Evolutionary conservation across 1,139 yeast species (phyloP), one percentile per base, ranked within the genome.

Genomic region (Debaryomycetaceae sp.): DNA sequence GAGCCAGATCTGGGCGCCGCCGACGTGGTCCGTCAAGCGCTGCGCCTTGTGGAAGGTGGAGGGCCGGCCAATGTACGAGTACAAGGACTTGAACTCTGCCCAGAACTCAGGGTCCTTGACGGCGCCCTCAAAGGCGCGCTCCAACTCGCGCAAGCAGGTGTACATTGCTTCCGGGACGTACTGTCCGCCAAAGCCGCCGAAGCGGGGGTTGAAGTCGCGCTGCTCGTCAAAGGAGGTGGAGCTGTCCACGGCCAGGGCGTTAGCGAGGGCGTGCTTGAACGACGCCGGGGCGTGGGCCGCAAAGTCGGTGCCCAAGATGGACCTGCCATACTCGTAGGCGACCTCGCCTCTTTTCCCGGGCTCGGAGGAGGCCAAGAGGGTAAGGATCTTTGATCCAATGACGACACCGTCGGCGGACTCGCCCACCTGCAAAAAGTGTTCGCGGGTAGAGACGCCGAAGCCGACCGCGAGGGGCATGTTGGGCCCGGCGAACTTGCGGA

Each of bases 151-250:
- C 41, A 90, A 68, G 63, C 97, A 90, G 26, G 94, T 73, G 55
- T 87, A 92, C 47, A 90, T 64, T 15, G 95, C 87, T 61, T 90
- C 99, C 26, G 99, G 99, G 22, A 92, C 97, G 50, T 82, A 90
- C 60, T 90, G 98, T 34, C 99, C 99, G 53, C 99, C 99, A 49
- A 85, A 92, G 31, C 77, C 87, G 46, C 98, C 99, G 45, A 87
- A 90, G 40, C 80, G 69, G 27, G 86, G 75, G 40, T 77, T 72
- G 47, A 68, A 79, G 37, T 73, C 68, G 49, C 62, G 69, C 14
- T 35, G 27, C 50, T 78, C 90, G 37, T 63, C 64, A 38, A 76
- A 70, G 5, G 62, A 54, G 25, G 42, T 49, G 8, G 49, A 44
- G 26, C 52, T 47, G n/a, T 53, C 46, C 16, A 55, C 47, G 10